phyloP scores from a whole-genome alignment of 169 alveolate genomes.

The Eimeria falciformis region DNA sequence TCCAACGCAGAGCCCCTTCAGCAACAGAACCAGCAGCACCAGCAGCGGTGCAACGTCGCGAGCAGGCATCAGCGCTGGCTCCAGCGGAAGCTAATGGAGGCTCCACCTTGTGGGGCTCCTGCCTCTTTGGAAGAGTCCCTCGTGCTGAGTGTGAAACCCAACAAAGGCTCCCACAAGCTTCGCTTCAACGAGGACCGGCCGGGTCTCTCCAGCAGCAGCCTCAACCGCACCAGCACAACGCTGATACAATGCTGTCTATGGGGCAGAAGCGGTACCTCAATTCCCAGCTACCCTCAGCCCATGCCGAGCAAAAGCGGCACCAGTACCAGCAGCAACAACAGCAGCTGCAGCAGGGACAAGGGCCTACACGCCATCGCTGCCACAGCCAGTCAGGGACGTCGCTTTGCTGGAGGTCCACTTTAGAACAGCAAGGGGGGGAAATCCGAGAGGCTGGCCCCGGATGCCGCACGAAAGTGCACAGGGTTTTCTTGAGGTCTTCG shows the following conservation, averaged over 20 bases:
- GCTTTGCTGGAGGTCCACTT: background rate
- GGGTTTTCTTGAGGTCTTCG: background rate
- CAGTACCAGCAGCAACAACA: background rate
- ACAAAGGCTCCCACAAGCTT: background rate
- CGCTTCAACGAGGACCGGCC: background rate
- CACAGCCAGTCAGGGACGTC: background rate
- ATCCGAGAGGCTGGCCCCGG: too few relatives aligned
- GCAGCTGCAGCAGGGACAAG: background rate
- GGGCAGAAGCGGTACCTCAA: background rate
- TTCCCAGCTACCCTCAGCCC: background rate
- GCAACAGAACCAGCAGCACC: background rate
- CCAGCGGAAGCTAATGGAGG: background rate
- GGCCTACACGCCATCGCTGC: background rate
- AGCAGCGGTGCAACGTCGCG: background rate
- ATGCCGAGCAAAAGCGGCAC: background rate
- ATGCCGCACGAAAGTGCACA: background rate
- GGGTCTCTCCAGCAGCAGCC: conserved; percentile 3
- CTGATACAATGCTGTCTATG: background rate
- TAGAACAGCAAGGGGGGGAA: too few relatives aligned
- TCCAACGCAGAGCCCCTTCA: background rate
- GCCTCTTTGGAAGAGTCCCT: too few relatives aligned
- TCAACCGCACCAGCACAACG: background rate
- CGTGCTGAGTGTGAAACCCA: too few relatives aligned
- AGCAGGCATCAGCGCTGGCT: background rate
- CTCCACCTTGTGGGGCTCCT: background rate